Evolutionary conservation across 1,139 yeast species (phyloP), one percentile per base, ranked within the genome.

Genomic region (Blastobotrys persicus): DNA sequence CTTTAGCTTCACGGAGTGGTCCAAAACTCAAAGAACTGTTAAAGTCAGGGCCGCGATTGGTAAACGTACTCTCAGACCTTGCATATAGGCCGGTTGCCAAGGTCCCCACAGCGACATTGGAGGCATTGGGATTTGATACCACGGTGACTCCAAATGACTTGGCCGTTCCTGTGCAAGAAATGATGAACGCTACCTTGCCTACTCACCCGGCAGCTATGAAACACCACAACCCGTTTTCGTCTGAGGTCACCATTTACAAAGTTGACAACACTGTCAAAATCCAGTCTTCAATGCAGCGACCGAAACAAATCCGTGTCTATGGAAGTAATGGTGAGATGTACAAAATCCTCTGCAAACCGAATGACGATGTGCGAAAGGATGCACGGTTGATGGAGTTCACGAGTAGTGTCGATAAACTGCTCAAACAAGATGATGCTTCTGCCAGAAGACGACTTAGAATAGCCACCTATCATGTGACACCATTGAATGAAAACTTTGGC

Each of bases 321-420:
- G 98, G 98, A 0, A 81, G 88, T 1, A 88, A 92, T 69, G 92
- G 92, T 9, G 67, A 70, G 12, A 67, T 73, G 0, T 91, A 89
- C 64, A 78, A 83, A 31, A 75, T 94, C 26, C 76, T 94, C 72
- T 84, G 95, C 57, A 94, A 94, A 65, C 79, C 82, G 6, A 79
- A 83, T 55, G 99, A 94, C 66, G 98, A 94, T 69, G 83, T 95
- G 9, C 73, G 98, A 57, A 95, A 94, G 64, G 99, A 94, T 71
- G 95, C 96, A 3, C 85, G 95, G 58, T 80, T 92, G 45, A 88
- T 92, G 79, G 98, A 94, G 60, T 85, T 94, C 59, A 89, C 97
- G 0, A 81, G 89, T 1, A 85, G 91, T 69, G 83, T 92, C 64
- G 92, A 91, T 60, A 78, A 88, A 55, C 66, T 92, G 35, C 71